Base-by-base conservation (phyloP, 2,329 filamentous ascomycete species). In the Aspergillus piperis region DNA sequence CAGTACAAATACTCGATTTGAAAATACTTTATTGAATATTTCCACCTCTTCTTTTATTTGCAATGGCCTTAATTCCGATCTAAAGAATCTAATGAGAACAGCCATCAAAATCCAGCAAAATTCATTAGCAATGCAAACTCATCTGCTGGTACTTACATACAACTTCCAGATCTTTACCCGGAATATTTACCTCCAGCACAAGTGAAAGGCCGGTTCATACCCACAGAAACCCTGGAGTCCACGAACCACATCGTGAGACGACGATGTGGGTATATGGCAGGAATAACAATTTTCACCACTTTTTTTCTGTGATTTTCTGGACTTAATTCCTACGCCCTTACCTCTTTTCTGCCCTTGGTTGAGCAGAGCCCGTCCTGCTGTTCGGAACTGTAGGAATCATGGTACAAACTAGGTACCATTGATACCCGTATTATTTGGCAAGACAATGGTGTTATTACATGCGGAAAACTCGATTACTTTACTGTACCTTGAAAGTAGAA, bases 161-260 rank as follows among this genome's bases (percentile, higher is more conserved):
- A n/a, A 57, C 7, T 30, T 39, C 11, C 50, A 52, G 30, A 23
- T 39, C 50, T 52, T 36, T 38, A 48, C 19, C 47, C 25, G 48
- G 25, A 58, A 38, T 58, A 58, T 32, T 42, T 60, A 53, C 47
- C 32, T 36, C 32, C 32, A 58, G 56, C n/a, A 57, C 55, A 49
- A 57, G 60, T 36, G 42, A 61, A 59, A 57, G 51, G 38, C 21
- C 57, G 62, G 62, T 60, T 65, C 62, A 68, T 68, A 65, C 66
- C 68, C 68, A 70, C 68, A 67, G 62, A 66, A 70, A 64, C 66
- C 65, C 65, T 67, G 65, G 67, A 65, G 61, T 60, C 65, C 65
- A 67, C 65, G 57, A 60, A 59, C 36, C 54, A 32, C 23, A 55
- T 11, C 42, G 19, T 30, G 19, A 30, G 17, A 13, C 27, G 36